Evolutionary conservation across 257 asterid genomes (phyloP).

Genomic region (Fraxinus pennsylvanica): DNA sequence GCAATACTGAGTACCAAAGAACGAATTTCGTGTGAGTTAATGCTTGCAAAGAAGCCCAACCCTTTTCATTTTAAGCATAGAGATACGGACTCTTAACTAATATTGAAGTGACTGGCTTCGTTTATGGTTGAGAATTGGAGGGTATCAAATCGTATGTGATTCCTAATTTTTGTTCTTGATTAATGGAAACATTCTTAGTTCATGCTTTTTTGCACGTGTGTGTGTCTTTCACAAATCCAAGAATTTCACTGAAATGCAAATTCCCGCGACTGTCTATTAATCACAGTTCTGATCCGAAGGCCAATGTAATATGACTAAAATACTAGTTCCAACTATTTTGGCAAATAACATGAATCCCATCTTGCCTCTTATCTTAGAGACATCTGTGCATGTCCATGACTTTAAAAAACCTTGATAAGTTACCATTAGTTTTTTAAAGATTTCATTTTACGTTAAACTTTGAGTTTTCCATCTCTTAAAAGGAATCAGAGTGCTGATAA

Average conservation of each 20-base stretch:
- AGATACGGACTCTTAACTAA: neutral
- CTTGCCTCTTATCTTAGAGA: neutral
- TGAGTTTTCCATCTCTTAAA: neutral
- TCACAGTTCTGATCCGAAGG: neutral
- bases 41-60: neutral
- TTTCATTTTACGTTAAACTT: neutral
- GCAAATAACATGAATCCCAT: neutral
- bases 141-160: too few species aligned
- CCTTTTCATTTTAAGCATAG: neutral
- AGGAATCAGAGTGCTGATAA: neutral
- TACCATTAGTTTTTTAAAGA: neutral
- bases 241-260: neutral
- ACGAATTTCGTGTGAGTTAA: neutral
- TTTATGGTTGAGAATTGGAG: neutral
- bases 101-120: too few species aligned
- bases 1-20: neutral
- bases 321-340: neutral
- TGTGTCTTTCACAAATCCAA: too few species aligned
- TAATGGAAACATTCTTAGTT: too few species aligned
- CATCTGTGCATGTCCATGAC: neutral
- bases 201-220: too few species aligned
- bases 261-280: neutral
- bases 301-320: neutral
- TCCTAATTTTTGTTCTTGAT: neutral
- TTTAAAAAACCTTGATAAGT: neutral